phyloP scores from a whole-genome alignment of 352 stramenopile genomes.

The Phytophthora cactorum region DNA sequence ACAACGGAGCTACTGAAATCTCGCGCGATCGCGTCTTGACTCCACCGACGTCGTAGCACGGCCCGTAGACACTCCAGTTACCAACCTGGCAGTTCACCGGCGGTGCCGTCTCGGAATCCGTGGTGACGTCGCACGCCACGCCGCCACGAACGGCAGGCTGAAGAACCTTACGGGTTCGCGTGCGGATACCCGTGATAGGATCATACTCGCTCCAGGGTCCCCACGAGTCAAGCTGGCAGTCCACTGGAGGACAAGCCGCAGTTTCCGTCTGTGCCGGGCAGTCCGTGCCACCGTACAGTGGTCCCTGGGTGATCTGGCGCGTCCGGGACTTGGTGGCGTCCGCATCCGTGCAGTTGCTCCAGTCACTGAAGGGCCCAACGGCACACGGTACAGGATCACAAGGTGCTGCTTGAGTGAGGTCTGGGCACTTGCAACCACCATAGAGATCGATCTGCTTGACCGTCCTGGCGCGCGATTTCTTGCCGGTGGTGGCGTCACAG shows the following conservation, averaged over 20 bases:
- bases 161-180: slow-evolving; percentile 31
- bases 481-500: slow-evolving; percentile 33
- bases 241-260: slow-evolving; percentile 43
- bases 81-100: slow-evolving; percentile 61
- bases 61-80: slow-evolving; percentile 39
- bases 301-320: slow-evolving; percentile 36
- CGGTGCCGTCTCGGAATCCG: slow-evolving; percentile 39
- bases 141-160: slow-evolving; percentile 52
- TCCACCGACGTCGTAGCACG: slow-evolving; percentile 30
- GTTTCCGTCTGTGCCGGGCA: slow-evolving; percentile 37
- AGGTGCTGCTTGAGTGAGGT: slow-evolving; percentile 37
- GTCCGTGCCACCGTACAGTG: slow-evolving; percentile 46
- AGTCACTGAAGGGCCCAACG: slow-evolving; percentile 53
- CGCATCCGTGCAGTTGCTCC: slow-evolving; percentile 51
- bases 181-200: slow-evolving; percentile 39
- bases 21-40: slow-evolving; percentile 25
- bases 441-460: slow-evolving; percentile 58
- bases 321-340: slow-evolving; percentile 40
- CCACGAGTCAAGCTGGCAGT: slow-evolving; percentile 56
- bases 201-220: slow-evolving; percentile 50
- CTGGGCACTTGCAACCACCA: slow-evolving; percentile 52
- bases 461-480: slow-evolving; percentile 45
- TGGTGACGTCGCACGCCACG: slow-evolving; percentile 37
- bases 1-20: slow-evolving; percentile 42
- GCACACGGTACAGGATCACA: slow-evolving; percentile 60